These are phyloP conservation scores for Aspergillus sp. DNA, from an alignment of 2,329 filamentous ascomycete species.

Conservation along the genomic window DNA sequence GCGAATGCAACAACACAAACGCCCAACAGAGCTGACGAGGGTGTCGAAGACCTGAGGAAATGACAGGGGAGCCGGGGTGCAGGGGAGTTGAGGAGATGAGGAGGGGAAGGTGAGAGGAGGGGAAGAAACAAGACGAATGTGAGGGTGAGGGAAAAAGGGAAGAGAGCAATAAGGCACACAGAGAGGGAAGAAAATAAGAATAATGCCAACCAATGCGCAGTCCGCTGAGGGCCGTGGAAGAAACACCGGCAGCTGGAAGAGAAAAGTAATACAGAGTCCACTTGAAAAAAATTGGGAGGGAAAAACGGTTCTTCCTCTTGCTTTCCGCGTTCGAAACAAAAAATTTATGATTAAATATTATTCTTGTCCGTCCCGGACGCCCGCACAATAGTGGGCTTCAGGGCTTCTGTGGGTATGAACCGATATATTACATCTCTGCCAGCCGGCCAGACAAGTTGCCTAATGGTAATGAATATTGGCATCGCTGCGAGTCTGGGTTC, in stretches of 20 bases:
- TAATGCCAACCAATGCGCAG: conserved; percentile 14
- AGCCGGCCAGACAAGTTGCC: background rate
- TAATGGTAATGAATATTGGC: background rate
- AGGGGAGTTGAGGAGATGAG: conserved; percentile 24
- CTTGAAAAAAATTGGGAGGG: conserved; percentile 16
- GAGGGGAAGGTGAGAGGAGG: conserved; percentile 19
- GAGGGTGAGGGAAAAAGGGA: conserved; percentile 15
- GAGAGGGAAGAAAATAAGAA: conserved; percentile 19
- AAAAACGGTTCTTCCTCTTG: conserved; percentile 16
- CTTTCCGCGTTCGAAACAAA: conserved; percentile 9
- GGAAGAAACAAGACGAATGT: conserved; percentile 15
- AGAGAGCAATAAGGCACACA: conserved; percentile 13
- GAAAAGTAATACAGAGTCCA: conserved; percentile 15
- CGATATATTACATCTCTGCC: conserved; percentile 11
- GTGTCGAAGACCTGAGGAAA: conserved; percentile 14
- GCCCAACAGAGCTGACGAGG: conserved; percentile 17
- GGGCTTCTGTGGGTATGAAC: conserved; percentile 29
- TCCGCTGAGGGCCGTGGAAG: conserved; percentile 17
- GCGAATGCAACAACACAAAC: conserved; percentile 24
- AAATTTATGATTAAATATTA: conserved; percentile 1
- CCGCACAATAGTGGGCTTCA: conserved; percentile 24
- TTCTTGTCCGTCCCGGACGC: conserved; percentile 20
- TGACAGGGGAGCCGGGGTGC: conserved; percentile 20
- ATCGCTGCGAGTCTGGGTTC: background rate
- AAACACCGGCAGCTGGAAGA: conserved; percentile 18